Base-by-base conservation (phyloP, 352 stramenopile species). In the Pythium sukuiense region DNA sequence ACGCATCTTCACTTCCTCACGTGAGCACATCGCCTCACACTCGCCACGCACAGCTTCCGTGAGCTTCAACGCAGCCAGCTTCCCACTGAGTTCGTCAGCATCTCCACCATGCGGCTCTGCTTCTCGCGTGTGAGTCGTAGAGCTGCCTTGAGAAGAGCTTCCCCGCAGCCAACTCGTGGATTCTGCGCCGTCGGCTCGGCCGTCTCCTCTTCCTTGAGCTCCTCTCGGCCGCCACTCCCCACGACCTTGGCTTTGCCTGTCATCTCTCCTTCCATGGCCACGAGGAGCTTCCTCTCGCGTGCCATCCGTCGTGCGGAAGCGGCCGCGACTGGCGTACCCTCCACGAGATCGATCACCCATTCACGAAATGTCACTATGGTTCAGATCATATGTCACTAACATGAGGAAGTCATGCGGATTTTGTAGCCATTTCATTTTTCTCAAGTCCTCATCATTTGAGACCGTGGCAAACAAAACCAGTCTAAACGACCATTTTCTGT, bases 1-100 rank as follows among this genome's bases (percentile, higher is more conserved):
- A 20, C 68, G 68, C 43, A 55, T 27, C 12, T 52, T 32, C 20
- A 58, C 39, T 59, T 74, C 68, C 1, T 55, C 57, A 4, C 5
- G 16, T 12, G 68, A 49, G 20, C 68, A 74, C 68, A 74, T 74
- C n/a, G 39, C 14, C 50, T 53, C 9, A 26, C 57, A 71, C 27
- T 43, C 37, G 20, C 68, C 68, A 0, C 59, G 27, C 26, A 71
- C 52, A 18, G 32, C 14, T 6, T 39, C 49, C 24, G 55, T n/a
- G 41, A 55, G 26, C 45, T 29, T 54, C 26, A 24, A 13, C 32
- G 11, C 37, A 3, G 13, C 24, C n/a, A 37, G 18, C 55, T 37
- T 48, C 32, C 20, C 55, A 37, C 37, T 55, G 9, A 52, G n/a
- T 18, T 32, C 45, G 24, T 52, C 20, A 29, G 16, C 41, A 50